These are phyloP conservation scores for Coprinopsis cinerea DNA, from an alignment of 768 basidiomycete genomes.

Conservation along the genomic window DNA sequence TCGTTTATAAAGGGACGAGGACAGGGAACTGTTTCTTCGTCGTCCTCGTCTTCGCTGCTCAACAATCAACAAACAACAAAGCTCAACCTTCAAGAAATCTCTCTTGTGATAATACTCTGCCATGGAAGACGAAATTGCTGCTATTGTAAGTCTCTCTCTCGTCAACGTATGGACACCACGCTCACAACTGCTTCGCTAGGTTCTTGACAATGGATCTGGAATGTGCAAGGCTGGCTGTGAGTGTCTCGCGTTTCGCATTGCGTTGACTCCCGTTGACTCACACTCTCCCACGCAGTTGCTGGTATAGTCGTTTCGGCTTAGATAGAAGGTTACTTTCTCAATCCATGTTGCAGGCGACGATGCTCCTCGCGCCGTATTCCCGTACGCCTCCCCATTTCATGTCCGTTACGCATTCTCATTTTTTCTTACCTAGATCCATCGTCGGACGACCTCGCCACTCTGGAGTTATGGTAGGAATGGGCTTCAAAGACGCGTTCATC, in stretches of 20 bases:
- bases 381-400: conserved; percentile 46
- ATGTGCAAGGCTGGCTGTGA: conserved; percentile 98
- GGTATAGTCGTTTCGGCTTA: conserved; percentile 27
- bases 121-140: conserved; percentile 35
- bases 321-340: not conserved
- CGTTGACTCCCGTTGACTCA: conserved; percentile 14
- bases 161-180: not conserved
- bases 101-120: too few relatives aligned
- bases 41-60: too few relatives aligned
- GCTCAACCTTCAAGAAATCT: too few relatives aligned
- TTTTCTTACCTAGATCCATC: conserved; percentile 49
- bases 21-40: too few relatives aligned
- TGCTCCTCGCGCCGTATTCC: conserved; percentile 82
- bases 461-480: conserved; percentile 92
- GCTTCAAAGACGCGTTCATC: conserved; percentile 86
- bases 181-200: conserved; percentile 30
- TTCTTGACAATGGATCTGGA: conserved; percentile 88
- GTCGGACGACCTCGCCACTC: conserved; percentile 86
- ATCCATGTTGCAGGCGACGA: conserved; percentile 57
- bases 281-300: conserved; percentile 36
- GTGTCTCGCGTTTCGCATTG: conserved; percentile 25
- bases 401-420: not conserved
- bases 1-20: too few relatives aligned
- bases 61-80: too few relatives aligned
- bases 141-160: conserved; percentile 42